Base-by-base conservation (phyloP, 164 flowering plant species). In the Litsea cubeba region DNA sequence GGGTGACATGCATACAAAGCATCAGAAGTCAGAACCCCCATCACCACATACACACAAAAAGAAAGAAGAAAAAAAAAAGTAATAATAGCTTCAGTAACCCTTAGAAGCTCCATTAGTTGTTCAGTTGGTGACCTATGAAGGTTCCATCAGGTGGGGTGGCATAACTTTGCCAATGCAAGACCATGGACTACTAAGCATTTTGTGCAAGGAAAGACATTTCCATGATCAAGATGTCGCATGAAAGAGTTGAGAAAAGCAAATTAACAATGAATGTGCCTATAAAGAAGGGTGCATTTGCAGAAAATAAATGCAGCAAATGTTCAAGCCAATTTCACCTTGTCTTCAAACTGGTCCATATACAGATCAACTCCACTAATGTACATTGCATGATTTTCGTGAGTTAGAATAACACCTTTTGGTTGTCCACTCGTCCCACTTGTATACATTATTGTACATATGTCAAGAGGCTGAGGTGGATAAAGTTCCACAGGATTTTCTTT, bases 371-470 rank as follows among this genome's bases (percentile, higher is more conserved):
- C 98, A 75, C 79, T 76, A 46, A 92, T 86, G 71, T 74, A 71
- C 26, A 75, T 69, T 23, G 86, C 81, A 64, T 83, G 68, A 63
- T 83, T 91, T 84, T 93, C 97, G 76, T 95, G 98, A 11, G 97
- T 92, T 76, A 95, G 65, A 54, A 93, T 80, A 62, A 90, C 99
- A 50, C 99, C 99, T 87, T 95, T 95, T 12, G 99, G 99, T 62
- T 87, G 88, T 66, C 99, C 99, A 80, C 94, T 93, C 49, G 99
- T 93, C 57, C 99, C 99, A 76, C 99, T 95, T 18, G 99, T 95
- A 81, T 95, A 95, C 98, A 95, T 93, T 69, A 95, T 92, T 32
- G 98, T 90, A 82, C 94, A 86, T 49, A 89, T 84, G 76, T 84
- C 70, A 40, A 67, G 74, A 69, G 97, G 81, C 73, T 82, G 82